A percentile compares a stretch with the other conserved stretches of the same genome.
These are phyloP conservation scores for Samsoniella hepiali DNA, from an alignment of 2,329 filamentous ascomycete genomes.

Conservation along the genomic window DNA sequence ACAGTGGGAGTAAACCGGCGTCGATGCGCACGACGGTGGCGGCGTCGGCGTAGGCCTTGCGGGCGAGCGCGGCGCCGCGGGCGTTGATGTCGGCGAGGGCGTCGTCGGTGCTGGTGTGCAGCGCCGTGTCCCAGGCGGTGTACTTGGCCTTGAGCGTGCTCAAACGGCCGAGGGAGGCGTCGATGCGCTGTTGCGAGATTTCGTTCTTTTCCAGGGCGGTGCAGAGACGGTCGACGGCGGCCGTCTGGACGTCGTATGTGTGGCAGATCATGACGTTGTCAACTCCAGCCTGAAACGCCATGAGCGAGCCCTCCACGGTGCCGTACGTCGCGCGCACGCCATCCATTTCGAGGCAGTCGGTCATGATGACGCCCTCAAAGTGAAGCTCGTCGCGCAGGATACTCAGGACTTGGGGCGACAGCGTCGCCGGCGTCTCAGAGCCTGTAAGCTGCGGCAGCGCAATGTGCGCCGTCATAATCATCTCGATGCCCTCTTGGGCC, in stretches of 20 bases:
- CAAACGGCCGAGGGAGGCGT: constrained; percentile 24
- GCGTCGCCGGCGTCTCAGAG: constrained; percentile 24
- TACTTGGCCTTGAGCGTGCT: constrained; percentile 23
- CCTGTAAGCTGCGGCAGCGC: constrained; percentile 25
- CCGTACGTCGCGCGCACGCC: constrained; percentile 26
- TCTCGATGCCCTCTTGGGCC: constrained; percentile 25
- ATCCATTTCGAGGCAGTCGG: constrained; percentile 29
- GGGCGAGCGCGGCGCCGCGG: constrained; percentile 21
- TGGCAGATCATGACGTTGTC: constrained; percentile 31
- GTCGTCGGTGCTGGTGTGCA: constrained; percentile 15
- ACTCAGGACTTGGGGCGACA: constrained; percentile 25
- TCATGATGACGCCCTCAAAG: constrained; percentile 26
- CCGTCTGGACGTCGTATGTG: constrained; percentile 26
- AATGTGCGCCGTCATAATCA: constrained; percentile 30
- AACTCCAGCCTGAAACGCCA: constrained; percentile 27
- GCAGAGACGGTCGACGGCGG: constrained; percentile 26
- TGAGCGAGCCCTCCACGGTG: constrained; percentile 25
- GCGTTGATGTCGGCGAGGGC: constrained; percentile 21
- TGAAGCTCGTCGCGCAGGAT: constrained; percentile 26
- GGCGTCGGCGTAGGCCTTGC: constrained; percentile 23
- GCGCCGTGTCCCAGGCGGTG: constrained; percentile 25
- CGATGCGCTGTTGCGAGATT: constrained; percentile 21
- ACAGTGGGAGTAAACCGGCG: constrained; percentile 22
- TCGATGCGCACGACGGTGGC: constrained; percentile 24
- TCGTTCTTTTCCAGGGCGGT: constrained; percentile 22